phyloP scores from a whole-genome alignment of 257 asterid species.

The Salvia miltiorrhiza region DNA sequence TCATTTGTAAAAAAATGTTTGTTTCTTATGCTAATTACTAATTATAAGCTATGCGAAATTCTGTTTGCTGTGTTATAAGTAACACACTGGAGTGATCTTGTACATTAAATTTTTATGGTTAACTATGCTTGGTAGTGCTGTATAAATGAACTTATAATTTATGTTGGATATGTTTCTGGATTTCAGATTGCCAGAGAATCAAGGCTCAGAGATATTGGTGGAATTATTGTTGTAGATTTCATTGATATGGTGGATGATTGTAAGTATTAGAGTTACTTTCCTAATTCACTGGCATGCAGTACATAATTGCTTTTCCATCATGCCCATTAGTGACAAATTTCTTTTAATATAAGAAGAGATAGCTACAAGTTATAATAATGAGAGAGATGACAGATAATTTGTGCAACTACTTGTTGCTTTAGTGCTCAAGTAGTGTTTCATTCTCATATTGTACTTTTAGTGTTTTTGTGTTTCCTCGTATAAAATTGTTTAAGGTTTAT shows the following conservation, averaged over 20 bases:
- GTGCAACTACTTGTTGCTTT: conserved; percentile 5
- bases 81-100: conserved; percentile 8
- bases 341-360: conserved; percentile 4
- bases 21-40: neutral
- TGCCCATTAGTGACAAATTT: neutral
- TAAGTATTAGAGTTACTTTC: conserved; percentile 42
- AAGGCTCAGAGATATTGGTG: conserved; percentile 97
- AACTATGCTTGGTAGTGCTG: neutral
- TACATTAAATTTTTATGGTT: neutral
- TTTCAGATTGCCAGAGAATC: conserved; percentile 94
- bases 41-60: conserved; percentile 6
- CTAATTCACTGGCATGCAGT: conserved; percentile 9
- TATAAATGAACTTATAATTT: conserved; percentile 14
- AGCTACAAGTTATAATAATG: conserved; percentile 1
- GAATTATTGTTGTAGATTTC: conserved; percentile 96
- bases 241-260: conserved; percentile 96
- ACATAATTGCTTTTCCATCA: neutral
- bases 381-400: neutral
- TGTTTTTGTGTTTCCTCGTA: neutral
- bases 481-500: neutral
- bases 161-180: conserved; percentile 19
- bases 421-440: neutral
- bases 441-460: neutral
- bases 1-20: neutral
- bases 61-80: conserved; percentile 12